These are phyloP conservation scores for Batrachochytrium dendrobatidis DNA, from an alignment of 371 early-diverging fungal genomes.

Conservation along the genomic window DNA sequence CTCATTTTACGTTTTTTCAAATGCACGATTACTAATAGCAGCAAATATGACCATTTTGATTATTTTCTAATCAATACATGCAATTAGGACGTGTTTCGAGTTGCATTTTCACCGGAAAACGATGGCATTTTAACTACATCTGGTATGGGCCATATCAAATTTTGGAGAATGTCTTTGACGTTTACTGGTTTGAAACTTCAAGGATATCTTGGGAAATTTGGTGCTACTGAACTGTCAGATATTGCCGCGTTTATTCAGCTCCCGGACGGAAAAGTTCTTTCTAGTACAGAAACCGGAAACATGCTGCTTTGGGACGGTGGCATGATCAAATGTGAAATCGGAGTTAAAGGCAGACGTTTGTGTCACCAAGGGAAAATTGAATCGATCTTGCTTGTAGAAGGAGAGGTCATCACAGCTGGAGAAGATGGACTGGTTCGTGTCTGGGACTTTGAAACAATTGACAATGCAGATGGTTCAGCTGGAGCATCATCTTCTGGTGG, in stretches of 20 bases:
- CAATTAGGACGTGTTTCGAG: conserved; percentile 46
- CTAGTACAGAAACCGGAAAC: conserved; percentile 47
- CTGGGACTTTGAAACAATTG: conserved; percentile 54
- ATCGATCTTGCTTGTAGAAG: conserved; percentile 32
- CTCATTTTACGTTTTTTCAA: not conserved
- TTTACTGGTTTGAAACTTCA: conserved; percentile 53
- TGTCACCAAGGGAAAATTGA: conserved; percentile 43
- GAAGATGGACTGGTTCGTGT: conserved; percentile 48
- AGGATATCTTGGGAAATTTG: conserved; percentile 50
- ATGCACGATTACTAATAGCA: too few species aligned
- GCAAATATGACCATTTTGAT: too few species aligned
- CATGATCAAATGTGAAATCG: conserved; percentile 50
- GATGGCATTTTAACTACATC: conserved; percentile 44
- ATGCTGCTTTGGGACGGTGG: conserved; percentile 52
- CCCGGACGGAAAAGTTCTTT: conserved; percentile 48
- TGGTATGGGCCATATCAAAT: conserved; percentile 55
- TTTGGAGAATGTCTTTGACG: conserved; percentile 48
- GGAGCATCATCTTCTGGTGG: not conserved
- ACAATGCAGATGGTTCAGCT: conserved; percentile 39
- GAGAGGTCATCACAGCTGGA: conserved; percentile 44
- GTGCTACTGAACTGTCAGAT: conserved; percentile 46
- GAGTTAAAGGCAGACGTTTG: conserved; percentile 27
- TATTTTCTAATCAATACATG: too few species aligned
- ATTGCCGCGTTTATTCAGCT: conserved; percentile 42
- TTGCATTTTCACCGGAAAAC: conserved; percentile 39